Evolutionary conservation across 208 protist genomes (phyloP).

Genomic region (Leishmania mexicana): DNA sequence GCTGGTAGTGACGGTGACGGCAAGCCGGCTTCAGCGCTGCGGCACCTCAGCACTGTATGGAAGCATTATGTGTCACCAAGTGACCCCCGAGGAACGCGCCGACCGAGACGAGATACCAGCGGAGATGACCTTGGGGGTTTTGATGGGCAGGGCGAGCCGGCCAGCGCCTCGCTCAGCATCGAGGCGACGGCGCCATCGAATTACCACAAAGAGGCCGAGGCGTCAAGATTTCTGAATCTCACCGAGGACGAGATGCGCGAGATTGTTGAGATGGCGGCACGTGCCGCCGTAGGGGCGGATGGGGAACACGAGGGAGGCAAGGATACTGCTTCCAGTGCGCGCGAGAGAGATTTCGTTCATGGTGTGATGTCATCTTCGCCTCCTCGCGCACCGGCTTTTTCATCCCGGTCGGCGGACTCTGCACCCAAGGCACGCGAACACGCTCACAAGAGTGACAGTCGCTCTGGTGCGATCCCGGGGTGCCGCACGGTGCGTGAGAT

Average conservation of each 20-base stretch:
- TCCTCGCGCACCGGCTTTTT: neutral
- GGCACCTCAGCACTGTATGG: neutral
- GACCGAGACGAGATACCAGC: neutral
- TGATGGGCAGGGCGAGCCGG: neutral
- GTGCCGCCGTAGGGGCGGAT: neutral
- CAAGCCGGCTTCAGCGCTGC: neutral
- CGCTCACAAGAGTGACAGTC: neutral
- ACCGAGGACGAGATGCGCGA: conserved; percentile 22
- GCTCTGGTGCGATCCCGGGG: conserved; percentile 2
- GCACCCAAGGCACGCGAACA: neutral
- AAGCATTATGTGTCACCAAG: neutral
- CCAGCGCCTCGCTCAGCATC: neutral
- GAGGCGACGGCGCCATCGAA: neutral
- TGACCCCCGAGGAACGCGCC: neutral
- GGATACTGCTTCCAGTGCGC: neutral
- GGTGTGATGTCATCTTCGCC: neutral
- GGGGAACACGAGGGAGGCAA: neutral
- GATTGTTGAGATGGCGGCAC: conserved; percentile 2
- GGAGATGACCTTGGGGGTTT: neutral
- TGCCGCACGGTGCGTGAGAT: conserved; percentile 21
- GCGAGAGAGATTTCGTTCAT: neutral
- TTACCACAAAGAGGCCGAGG: no score
- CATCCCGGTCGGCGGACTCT: neutral
- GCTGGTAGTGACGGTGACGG: neutral
- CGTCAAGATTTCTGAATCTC: neutral